These are phyloP conservation scores for Peltaster fructicola DNA, from an alignment of 2,329 filamentous ascomycete genomes.

Conservation along the genomic window DNA sequence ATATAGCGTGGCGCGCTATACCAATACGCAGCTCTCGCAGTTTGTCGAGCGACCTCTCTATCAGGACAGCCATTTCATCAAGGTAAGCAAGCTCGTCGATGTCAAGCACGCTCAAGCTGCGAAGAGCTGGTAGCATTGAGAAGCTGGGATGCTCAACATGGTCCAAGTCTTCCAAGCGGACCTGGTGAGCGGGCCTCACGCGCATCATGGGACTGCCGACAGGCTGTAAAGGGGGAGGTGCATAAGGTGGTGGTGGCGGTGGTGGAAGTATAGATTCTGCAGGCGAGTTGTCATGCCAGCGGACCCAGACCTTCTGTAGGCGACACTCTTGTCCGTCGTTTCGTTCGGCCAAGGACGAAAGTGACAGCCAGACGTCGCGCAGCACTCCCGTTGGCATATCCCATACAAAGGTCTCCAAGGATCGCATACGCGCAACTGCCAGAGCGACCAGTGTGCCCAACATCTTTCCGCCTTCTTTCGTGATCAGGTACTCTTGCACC, in stretches of 20 bases:
- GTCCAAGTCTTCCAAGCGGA: slow-evolving; percentile 22
- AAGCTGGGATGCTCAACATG: slow-evolving; percentile 64
- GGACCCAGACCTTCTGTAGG: slow-evolving; percentile 58
- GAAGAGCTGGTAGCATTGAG: slow-evolving; percentile 56
- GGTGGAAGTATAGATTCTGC: slow-evolving; percentile 24
- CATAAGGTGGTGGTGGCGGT: slow-evolving; percentile 20
- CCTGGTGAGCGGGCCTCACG: slow-evolving; percentile 9
- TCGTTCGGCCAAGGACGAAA: slow-evolving; percentile 51
- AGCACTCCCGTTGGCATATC: slow-evolving; percentile 78
- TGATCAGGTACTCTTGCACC: slow-evolving; percentile 68
- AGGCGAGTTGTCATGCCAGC: slow-evolving; percentile 62
- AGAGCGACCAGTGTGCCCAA: slow-evolving; percentile 66
- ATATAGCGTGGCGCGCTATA: slow-evolving; percentile 39
- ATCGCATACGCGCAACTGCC: slow-evolving; percentile 64
- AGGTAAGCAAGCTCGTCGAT: slow-evolving; percentile 70
- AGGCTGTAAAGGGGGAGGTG: slow-evolving; percentile 4
- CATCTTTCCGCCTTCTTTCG: slow-evolving; percentile 74
- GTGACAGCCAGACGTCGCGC: slow-evolving; percentile 62
- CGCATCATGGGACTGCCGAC: too few species aligned
- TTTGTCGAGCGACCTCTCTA: slow-evolving; percentile 49
- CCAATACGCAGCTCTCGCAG: slow-evolving; percentile 58
- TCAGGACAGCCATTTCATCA: slow-evolving; percentile 63
- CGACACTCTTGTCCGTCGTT: slow-evolving; percentile 43
- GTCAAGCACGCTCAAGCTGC: slow-evolving; percentile 59
- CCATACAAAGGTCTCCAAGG: slow-evolving; percentile 69